Evolutionary conservation across 2,329 filamentous ascomycete species (phyloP).

Genomic region (Didymosphaeria variabile): DNA sequence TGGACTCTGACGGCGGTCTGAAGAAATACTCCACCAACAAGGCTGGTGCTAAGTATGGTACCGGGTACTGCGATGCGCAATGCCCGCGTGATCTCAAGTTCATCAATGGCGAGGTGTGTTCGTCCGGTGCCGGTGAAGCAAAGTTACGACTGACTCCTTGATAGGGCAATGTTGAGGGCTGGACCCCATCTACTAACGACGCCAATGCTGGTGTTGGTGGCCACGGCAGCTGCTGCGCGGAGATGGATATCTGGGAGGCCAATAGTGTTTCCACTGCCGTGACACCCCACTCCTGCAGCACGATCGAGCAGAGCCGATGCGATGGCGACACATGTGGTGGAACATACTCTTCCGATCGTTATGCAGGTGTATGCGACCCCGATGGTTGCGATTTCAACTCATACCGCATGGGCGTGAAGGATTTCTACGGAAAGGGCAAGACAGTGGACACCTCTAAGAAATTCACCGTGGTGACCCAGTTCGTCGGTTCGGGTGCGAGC

Average conservation of each 20-base stretch:
- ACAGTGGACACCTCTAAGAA: conserved; percentile 48
- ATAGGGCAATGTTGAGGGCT: conserved; percentile 63
- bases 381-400: conserved; percentile 68
- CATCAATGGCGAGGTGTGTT: conserved; percentile 56
- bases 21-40: conserved; percentile 54
- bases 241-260: conserved; percentile 75
- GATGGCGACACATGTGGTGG: conserved; percentile 56
- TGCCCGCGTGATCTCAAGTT: conserved; percentile 57
- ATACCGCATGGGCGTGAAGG: conserved; percentile 68
- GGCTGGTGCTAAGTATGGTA: conserved; percentile 63
- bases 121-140: no score
- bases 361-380: conserved; percentile 69
- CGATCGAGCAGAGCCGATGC: conserved; percentile 60
- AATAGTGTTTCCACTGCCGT: conserved; percentile 69
- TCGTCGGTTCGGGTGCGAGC: conserved; percentile 50
- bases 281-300: conserved; percentile 69
- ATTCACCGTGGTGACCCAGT: conserved; percentile 59
- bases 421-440: conserved; percentile 67
- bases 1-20: conserved; percentile 69
- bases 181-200: conserved; percentile 61
- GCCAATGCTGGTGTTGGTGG: conserved; percentile 60
- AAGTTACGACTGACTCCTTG: conserved; percentile 9
- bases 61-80: conserved; percentile 49
- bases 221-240: conserved; percentile 69
- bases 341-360: conserved; percentile 57